Conservation (phyloP, 2,329 filamentous ascomycete genomes). For the Monilinia polystroma region DNA sequence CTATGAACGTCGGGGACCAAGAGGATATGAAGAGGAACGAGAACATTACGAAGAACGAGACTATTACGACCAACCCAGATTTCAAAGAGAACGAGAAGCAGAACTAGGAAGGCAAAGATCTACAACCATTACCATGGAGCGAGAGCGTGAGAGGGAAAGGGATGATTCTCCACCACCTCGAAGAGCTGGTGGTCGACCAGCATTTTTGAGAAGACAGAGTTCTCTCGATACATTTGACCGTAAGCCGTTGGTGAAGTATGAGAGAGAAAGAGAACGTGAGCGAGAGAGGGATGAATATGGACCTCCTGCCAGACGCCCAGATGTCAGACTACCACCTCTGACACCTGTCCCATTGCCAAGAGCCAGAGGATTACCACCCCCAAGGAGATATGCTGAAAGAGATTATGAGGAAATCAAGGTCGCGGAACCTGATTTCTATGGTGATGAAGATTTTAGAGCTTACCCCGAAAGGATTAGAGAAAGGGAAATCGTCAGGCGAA, state of each 20-base stretch:
- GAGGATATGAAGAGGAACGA: constrained; percentile 38
- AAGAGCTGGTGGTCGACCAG: constrained; percentile 55
- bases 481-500: constrained; percentile 55
- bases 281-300: constrained; percentile 60
- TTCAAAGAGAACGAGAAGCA: constrained; percentile 50
- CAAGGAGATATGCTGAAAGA: constrained; percentile 55
- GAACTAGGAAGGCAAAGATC: constrained; percentile 41
- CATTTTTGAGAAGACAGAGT: constrained; percentile 75
- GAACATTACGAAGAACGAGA: constrained; percentile 43
- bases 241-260: constrained; percentile 56
- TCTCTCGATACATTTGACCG: constrained; percentile 90
- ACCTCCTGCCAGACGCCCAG: constrained; percentile 50
- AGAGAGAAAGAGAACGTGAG: constrained; percentile 40
- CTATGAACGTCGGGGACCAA: constrained; percentile 47
- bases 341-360: constrained; percentile 69
- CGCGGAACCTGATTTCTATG: constrained; percentile 65
- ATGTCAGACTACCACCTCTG: constrained; percentile 45
- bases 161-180: constrained; percentile 34
- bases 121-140: constrained; percentile 38
- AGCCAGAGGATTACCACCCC: constrained; percentile 58
- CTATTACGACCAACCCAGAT: constrained; percentile 46
- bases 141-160: constrained; percentile 30
- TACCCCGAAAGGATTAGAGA: constrained; percentile 61
- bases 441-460: constrained; percentile 69
- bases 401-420: constrained; percentile 66